phyloP scores from a whole-genome alignment of 805 yeast species.

The Kregervanrija pseudodelftensis region DNA sequence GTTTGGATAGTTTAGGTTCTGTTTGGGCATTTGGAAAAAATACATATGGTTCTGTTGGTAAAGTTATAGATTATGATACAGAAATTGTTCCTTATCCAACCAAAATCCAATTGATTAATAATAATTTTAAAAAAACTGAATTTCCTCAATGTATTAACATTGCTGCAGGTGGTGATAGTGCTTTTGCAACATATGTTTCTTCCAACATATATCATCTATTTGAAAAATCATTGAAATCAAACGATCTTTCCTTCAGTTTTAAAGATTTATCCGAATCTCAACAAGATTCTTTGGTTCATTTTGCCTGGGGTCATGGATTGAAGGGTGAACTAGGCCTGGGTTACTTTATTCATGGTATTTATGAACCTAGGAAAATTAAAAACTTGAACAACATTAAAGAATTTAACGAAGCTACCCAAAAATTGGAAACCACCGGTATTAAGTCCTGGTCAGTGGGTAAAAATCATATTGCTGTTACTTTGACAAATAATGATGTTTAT shows the following conservation, averaged over 20 bases:
- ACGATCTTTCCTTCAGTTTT: slow-evolving; percentile 8
- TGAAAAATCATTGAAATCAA: slow-evolving; percentile 22
- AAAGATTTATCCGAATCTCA: slow-evolving; percentile 16
- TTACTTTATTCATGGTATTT: slow-evolving; percentile 64
- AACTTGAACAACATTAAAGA: slow-evolving; percentile 41
- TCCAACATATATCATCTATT: slow-evolving; percentile 30
- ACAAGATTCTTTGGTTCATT: slow-evolving; percentile 28
- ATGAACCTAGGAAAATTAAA: slow-evolving; percentile 55
- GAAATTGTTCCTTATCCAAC: slow-evolving; percentile 70
- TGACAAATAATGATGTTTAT: slow-evolving; percentile 57
- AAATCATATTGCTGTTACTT: slow-evolving; percentile 56
- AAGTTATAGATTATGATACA: slow-evolving; percentile 55
- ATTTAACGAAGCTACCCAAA: slow-evolving; percentile 40
- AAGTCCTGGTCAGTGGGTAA: slow-evolving; percentile 52
- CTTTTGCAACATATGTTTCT: slow-evolving; percentile 40
- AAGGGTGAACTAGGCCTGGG: slow-evolving; percentile 84
- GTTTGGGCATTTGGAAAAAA: slow-evolving; percentile 88
- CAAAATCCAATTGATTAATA: slow-evolving; percentile 33
- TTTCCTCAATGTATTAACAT: slow-evolving; percentile 45
- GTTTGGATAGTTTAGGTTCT: slow-evolving; percentile 55
- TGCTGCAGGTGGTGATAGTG: slow-evolving; percentile 65
- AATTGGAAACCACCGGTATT: slow-evolving; percentile 40
- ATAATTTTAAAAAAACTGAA: slow-evolving; percentile 33
- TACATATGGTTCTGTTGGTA: slow-evolving; percentile 77
- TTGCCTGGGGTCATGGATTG: slow-evolving; percentile 78